A percentile compares a stretch with the other conserved stretches of the same genome.
These are phyloP conservation scores for Eucalyptus pauciflora DNA, from an alignment of 345 rosid genomes.

Conservation along the genomic window DNA sequence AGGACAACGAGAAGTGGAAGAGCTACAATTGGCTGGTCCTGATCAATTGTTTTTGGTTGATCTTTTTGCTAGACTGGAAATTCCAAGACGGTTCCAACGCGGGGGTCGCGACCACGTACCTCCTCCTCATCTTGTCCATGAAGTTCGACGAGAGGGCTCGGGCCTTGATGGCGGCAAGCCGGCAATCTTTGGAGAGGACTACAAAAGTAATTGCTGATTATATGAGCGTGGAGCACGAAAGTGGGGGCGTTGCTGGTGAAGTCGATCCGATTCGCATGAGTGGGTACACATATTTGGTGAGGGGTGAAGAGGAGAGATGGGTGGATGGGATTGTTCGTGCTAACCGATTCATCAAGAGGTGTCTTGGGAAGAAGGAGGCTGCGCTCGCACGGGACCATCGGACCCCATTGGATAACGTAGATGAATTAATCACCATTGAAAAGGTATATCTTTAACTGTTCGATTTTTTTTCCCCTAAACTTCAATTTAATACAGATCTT, in stretches of 20 bases:
- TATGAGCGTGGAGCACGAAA: too few relatives aligned
- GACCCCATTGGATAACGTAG: not conserved
- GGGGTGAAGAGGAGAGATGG: not conserved
- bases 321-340: rapidly evolving
- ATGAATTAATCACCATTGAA: not conserved
- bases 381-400: not conserved
- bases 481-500: too few relatives aligned
- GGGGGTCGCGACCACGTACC: rapidly evolving
- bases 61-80: too few relatives aligned
- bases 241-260: too few relatives aligned
- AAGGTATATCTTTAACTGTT: not conserved
- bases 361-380: not conserved
- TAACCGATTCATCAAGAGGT: not conserved
- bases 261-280: not conserved
- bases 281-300: not conserved
- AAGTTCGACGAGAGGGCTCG: not conserved
- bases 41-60: rapidly evolving
- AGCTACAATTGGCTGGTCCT: too few relatives aligned
- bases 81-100: rapidly evolving
- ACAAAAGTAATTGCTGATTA: not conserved
- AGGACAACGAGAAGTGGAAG: too few relatives aligned
- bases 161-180: not conserved
- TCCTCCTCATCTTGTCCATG: rapidly evolving
- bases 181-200: not conserved
- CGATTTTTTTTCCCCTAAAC: too few relatives aligned